Conservation (phyloP, 805 yeast genomes). For the Wickerhamomyces chaumierensis region DNA sequence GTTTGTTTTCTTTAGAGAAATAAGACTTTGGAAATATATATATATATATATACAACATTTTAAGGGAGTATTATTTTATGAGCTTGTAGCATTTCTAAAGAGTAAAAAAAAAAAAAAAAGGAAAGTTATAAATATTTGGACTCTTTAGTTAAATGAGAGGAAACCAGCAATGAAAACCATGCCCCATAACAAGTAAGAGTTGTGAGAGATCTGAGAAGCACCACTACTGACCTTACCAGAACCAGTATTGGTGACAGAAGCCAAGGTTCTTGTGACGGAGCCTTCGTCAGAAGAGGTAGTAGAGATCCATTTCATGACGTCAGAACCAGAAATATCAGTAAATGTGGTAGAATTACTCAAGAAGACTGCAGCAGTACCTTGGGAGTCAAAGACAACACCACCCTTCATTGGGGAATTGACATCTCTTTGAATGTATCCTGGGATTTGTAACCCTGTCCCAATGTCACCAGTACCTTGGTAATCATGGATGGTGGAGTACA, state of each 20-base stretch:
- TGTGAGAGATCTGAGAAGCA: conserved; percentile 4
- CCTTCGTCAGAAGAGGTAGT: conserved; percentile 19
- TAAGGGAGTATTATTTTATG: no score
- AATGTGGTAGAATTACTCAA: conserved; percentile 42
- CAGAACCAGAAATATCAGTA: conserved; percentile 31
- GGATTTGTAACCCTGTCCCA: conserved; percentile 44
- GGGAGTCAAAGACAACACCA: conserved; percentile 57
- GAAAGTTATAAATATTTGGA: no score
- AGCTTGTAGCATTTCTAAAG: no score
- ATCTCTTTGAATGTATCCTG: conserved; percentile 48
- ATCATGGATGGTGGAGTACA: conserved; percentile 63
- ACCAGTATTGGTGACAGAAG: conserved; percentile 26
- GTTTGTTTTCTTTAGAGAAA: no score
- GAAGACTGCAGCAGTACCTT: conserved; percentile 53
- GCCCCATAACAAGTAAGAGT: conserved; percentile 6
- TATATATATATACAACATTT: no score
- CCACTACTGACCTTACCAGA: conserved; percentile 16
- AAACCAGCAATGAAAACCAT: background rate
- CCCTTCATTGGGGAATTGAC: conserved; percentile 44
- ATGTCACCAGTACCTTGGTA: conserved; percentile 62
- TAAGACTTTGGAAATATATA: no score
- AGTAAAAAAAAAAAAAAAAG: no score
- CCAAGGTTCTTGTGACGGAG: conserved; percentile 20
- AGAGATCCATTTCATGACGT: conserved; percentile 34
- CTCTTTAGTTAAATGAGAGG: background rate